Evolutionary conservation across 352 stramenopile genomes (phyloP), one percentile per base, ranked within the genome.

Genomic region (Globisporangium paroecandrum): DNA sequence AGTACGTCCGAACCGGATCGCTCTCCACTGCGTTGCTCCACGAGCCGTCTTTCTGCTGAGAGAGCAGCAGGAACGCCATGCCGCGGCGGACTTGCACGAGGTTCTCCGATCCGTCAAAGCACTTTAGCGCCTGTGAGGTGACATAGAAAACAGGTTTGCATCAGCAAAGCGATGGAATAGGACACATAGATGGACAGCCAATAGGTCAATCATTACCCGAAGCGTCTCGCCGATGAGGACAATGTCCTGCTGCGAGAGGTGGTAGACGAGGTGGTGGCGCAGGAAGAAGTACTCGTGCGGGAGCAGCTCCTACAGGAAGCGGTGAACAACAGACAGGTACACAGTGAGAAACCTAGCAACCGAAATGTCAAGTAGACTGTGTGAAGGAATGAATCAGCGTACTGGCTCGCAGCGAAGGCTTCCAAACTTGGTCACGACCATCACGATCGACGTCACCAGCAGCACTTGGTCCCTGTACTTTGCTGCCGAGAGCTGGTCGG

Each of bases 221-320:
- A 94, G 68, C 9, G 83, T 89, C 62, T 94, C 88, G 25, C 77
- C 77, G 2, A 97, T 68, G 25, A 92, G 69, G n/a, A 82, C 64
- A 3, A 86, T 66, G 68, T 97, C 87, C 66, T 94, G 85, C 22
- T 86, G 87, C 22, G 85, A 76, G 55, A 97, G 73, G 15, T 92
- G 82, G 62, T 86, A 77, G 24, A 91, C 78, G 49, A 97, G 75
- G 62, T 97, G 87, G 68, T 96, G 82, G 5, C 81, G 83, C 29
- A 98, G 73, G 62, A 96, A 97, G n/a, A 87, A 89, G 61, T 96
- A 97, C 72, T 98, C 91, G 69, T 97, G 89, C 20, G 90, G 88
- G 49, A 98, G 78, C 51, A 97, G 77, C 24, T 97, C 84, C 83
- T 93, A 71, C 32, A 70, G 36, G 12, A 25, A 56, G 32, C 1